phyloP scores from a whole-genome alignment of 352 stramenopile genomes.

The Globisporangium lucens region DNA sequence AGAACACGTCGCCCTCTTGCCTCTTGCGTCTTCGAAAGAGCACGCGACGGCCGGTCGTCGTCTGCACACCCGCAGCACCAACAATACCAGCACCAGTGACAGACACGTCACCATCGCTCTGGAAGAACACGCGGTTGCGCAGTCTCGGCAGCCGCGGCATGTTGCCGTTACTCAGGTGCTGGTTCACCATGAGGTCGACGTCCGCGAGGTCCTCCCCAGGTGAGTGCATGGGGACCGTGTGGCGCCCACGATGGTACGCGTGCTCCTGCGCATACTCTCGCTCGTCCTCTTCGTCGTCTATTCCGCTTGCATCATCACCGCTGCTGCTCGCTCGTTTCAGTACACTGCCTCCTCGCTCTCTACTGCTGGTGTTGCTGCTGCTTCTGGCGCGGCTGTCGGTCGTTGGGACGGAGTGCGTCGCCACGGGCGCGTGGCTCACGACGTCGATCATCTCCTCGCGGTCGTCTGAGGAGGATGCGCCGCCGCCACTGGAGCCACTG shows the following conservation, averaged over 20 bases:
- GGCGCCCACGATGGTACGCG: constrained; percentile 47
- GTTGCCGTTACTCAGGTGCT: constrained; percentile 2
- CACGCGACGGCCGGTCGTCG: constrained; percentile 36
- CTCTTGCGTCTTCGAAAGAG: constrained; percentile 52
- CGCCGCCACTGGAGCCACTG: neutral
- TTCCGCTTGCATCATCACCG: constrained; percentile 13
- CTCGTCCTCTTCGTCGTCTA: constrained; percentile 17
- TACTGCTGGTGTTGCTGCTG: neutral
- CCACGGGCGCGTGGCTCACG: constrained; percentile 22
- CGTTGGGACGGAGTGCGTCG: constrained; percentile 8
- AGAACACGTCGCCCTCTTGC: constrained; percentile 61
- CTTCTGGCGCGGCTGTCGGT: neutral
- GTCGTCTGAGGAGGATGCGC: constrained; percentile 15
- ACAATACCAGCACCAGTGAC: constrained; percentile 16
- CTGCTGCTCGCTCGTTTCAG: neutral
- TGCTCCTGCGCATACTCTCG: constrained; percentile 35
- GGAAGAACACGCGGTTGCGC: constrained; percentile 56
- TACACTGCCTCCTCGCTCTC: neutral
- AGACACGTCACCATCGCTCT: constrained; percentile 23
- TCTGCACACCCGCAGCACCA: neutral
- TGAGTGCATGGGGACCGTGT: constrained; percentile 68
- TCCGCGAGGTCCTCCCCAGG: constrained; percentile 44
- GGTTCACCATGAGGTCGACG: constrained; percentile 27
- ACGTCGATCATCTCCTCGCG: constrained; percentile 46
- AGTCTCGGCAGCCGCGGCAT: constrained; percentile 33